phyloP scores from a whole-genome alignment of 495 filamentous ascomycete genomes.

The Aspergillus sclerotioniger region DNA sequence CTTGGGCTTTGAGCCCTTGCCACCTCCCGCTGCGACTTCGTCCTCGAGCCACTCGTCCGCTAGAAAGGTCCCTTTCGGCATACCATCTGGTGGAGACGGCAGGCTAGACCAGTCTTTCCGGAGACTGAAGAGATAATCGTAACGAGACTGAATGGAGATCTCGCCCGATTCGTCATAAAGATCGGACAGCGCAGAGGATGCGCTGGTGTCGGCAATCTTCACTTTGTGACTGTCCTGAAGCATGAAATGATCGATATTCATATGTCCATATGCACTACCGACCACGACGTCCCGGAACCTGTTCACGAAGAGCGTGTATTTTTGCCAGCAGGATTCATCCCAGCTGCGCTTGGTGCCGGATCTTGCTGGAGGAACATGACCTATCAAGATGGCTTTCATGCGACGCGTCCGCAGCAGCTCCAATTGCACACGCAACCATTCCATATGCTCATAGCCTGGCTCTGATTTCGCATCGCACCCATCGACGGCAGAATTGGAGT shows the following conservation, averaged over 20 bases:
- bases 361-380: constrained; percentile 89
- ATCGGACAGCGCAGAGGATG: constrained; percentile 5
- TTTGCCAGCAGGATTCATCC: constrained; percentile 98
- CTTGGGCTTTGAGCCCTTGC: constrained; percentile 17
- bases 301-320: constrained; percentile 86
- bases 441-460: constrained; percentile 90
- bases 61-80: constrained; percentile 17
- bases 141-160: constrained; percentile 60
- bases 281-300: constrained; percentile 90
- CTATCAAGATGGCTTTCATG: constrained; percentile 93
- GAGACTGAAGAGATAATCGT: constrained; percentile 77
- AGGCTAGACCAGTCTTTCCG: constrained; percentile 74
- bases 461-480: constrained; percentile 75
- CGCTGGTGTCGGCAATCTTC: constrained; percentile 39
- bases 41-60: constrained; percentile 17
- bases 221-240: constrained; percentile 83
- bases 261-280: constrained; percentile 81
- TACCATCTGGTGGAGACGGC: constrained; percentile 51
- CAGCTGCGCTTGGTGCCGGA: constrained; percentile 79
- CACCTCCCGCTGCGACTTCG: not conserved
- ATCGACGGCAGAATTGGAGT: constrained; percentile 87
- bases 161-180: constrained; percentile 26
- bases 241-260: constrained; percentile 99
- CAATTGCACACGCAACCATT: constrained; percentile 93
- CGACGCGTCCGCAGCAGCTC: constrained; percentile 74